phyloP scores from a whole-genome alignment of 192 early-diverging fungal species.

The Rhizophagus prolifer region DNA sequence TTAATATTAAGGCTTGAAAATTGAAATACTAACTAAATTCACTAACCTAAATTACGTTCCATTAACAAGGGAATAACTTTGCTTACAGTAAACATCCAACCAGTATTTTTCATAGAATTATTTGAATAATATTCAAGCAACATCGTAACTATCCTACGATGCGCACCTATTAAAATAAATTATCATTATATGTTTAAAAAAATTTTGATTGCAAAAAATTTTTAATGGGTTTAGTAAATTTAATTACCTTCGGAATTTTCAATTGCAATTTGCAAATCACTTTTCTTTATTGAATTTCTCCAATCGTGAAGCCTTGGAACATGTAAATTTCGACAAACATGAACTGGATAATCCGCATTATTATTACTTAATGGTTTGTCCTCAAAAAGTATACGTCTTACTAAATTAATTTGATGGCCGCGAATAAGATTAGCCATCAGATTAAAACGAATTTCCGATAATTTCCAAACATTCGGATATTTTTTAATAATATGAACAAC shows the following conservation, averaged over 20 bases:
- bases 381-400: background rate
- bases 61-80: background rate
- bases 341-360: too few species aligned
- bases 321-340: background rate
- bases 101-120: background rate
- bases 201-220: too few species aligned
- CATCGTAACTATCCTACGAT: background rate
- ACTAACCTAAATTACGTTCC: background rate
- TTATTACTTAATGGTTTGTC: background rate
- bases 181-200: too few species aligned
- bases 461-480: background rate
- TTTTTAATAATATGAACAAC: background rate
- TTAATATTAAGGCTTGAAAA: too few species aligned
- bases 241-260: background rate
- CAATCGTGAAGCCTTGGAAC: background rate
- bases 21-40: background rate
- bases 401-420: background rate
- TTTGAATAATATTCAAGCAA: constrained; percentile 10
- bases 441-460: background rate
- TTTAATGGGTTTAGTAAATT: too few species aligned
- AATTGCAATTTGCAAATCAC: background rate
- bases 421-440: background rate
- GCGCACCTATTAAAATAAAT: too few species aligned
- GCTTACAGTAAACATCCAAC: background rate
- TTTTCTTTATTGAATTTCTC: background rate